Conservation (phyloP, 495 filamentous ascomycete genomes). For the Hyaloscypha hepaticicola region DNA sequence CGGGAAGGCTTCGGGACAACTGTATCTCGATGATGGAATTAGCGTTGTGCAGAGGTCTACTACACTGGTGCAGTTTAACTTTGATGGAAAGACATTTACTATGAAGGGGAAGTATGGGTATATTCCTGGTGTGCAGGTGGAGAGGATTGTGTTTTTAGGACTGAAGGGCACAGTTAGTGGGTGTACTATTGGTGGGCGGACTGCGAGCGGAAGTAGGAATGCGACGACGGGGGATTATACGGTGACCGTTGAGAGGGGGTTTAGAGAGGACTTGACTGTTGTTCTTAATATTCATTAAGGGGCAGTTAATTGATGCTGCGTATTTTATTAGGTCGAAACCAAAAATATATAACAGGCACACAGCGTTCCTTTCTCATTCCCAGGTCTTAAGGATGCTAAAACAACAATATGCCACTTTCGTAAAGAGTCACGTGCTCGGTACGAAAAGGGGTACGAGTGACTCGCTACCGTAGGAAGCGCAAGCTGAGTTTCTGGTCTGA, state of each 20-base stretch:
- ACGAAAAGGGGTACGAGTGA: no score
- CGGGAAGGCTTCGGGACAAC: constrained; percentile 70
- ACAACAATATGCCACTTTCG: no score
- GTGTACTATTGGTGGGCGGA: constrained; percentile 25
- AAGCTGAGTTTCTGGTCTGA: no score
- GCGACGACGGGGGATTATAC: background rate
- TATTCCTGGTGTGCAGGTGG: constrained; percentile 46
- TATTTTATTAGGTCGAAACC: no score
- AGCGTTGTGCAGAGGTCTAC: constrained; percentile 50
- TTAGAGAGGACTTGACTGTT: background rate
- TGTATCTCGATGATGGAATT: constrained; percentile 89
- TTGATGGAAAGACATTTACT: constrained; percentile 46
- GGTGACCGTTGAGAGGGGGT: background rate
- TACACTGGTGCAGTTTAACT: constrained; percentile 54
- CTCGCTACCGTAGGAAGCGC: no score
- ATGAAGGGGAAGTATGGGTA: constrained; percentile 51
- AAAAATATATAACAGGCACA: no score
- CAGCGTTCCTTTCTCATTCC: no score
- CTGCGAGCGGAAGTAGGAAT: constrained; percentile 1
- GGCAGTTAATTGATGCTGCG: no score
- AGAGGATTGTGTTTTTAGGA: constrained; percentile 56
- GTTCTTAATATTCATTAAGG: background rate
- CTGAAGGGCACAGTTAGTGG: constrained; percentile 3
- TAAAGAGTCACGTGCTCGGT: no score
- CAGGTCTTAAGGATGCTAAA: no score